Evolutionary conservation across 331 rosid species (phyloP), one percentile per base, ranked within the genome.

Genomic region (Quercus phellos): DNA sequence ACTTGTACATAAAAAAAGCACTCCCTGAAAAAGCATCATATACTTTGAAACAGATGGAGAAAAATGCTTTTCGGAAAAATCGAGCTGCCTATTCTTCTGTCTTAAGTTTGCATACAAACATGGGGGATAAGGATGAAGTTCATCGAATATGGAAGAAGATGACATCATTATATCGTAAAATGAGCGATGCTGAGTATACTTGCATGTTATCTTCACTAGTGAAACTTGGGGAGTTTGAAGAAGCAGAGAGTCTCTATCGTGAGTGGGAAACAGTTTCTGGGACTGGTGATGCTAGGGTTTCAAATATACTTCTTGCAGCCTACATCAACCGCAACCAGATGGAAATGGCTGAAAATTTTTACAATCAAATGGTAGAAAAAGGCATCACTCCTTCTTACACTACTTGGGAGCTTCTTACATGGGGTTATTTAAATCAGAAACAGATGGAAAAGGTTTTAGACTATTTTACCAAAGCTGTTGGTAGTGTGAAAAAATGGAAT

Each of bases 41-140:
- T 51, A 87, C 91, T 71, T 87, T 92, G 93, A 88, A 90, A 84
- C 92, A 92, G 85, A 92, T 92, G 96, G 99, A 94, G 93, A 82
- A 79, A 70, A 74, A 70, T 60, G 87, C 78, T 66, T 82, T 88
- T 0, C 78, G 68, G 74, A 69, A 82, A 69, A 88, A 87, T 77
- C 81, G 96, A 72, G 82, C 30, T 43, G 84, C 91, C 18, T 90
- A 85, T 80, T 91, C 96, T 35, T 94, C 98, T 77, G 92, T 94
- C 75, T 83, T 94, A 73, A 91, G 94, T 81, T 72, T 92, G 87
- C 94, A 89, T 76, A 83, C 97, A 18, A 92, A 84, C 85, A 83
- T 88, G 85, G 96, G 97, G 75, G 94, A 89, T 70, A 82, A 82
- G 73, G 93, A 86, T 78, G 98, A 87, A 70, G 88, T 92, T 84